Conservation (phyloP, 352 stramenopile species). For the Pythium aristosporum region DNA sequence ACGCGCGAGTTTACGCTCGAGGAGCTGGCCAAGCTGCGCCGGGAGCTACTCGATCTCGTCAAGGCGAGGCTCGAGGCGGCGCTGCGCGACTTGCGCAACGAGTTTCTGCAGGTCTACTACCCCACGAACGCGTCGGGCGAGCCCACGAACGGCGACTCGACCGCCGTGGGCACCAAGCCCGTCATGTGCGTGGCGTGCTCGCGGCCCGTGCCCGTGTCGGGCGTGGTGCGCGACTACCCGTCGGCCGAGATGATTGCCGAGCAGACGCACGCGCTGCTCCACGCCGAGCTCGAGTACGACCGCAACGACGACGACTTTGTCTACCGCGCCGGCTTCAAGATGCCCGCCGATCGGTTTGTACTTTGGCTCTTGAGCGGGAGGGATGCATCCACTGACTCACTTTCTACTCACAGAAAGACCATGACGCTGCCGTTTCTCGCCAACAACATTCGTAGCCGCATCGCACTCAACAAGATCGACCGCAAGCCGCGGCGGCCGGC, state of each 20-base stretch:
- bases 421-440: constrained; percentile 75
- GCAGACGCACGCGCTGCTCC: constrained; percentile 27
- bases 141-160: constrained; percentile 51
- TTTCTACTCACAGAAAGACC: constrained; percentile 40
- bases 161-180: constrained; percentile 72
- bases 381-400: not conserved
- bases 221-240: constrained; percentile 50
- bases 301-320: constrained; percentile 76
- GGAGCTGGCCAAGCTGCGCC: constrained; percentile 56
- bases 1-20: constrained; percentile 58
- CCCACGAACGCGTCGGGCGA: constrained; percentile 25
- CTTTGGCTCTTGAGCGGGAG: not conserved
- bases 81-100: constrained; percentile 57
- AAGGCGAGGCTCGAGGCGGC: constrained; percentile 52
- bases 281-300: constrained; percentile 47
- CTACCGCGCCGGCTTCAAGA: constrained; percentile 80
- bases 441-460: constrained; percentile 59
- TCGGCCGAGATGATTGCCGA: constrained; percentile 38
- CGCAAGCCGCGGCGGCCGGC: constrained; percentile 53
- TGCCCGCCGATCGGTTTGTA: constrained; percentile 69
- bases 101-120: constrained; percentile 57
- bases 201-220: constrained; percentile 65
- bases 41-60: constrained; percentile 68
- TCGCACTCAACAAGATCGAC: constrained; percentile 72
- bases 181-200: constrained; percentile 85